Percentiles rank a stretch among this genome's conserved stretches.
phyloP scores from a whole-genome alignment of 2,329 filamentous ascomycete genomes.

The Pseudogymnoascus sp. region DNA sequence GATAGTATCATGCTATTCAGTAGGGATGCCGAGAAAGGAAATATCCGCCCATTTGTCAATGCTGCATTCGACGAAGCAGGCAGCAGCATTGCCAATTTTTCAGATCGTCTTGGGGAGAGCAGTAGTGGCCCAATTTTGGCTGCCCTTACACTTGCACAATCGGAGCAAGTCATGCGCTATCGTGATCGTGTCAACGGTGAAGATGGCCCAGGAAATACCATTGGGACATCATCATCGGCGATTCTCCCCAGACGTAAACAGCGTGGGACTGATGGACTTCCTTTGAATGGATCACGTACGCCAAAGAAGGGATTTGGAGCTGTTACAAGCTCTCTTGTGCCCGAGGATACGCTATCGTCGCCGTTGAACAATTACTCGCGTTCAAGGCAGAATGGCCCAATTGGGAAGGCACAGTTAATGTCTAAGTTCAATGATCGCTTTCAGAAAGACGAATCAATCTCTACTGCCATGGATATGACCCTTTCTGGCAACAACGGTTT shows the following conservation, averaged over 20 bases:
- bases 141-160: not conserved
- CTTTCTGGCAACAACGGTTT: not conserved
- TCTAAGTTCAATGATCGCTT: not conserved
- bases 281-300: not conserved
- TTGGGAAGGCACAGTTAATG: not conserved
- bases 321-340: not conserved
- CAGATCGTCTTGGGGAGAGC: conserved; percentile 13
- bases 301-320: not conserved
- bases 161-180: not conserved
- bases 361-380: not conserved
- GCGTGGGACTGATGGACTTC: not conserved
- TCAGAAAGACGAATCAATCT: not conserved
- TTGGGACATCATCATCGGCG: not conserved
- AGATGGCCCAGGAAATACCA: not conserved
- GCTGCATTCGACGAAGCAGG: conserved; percentile 17
- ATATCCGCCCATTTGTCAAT: conserved; percentile 11
- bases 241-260: not conserved
- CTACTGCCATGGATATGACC: not conserved
- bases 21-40: not conserved
- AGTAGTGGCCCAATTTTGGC: conserved; percentile 2
- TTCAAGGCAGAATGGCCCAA: not conserved
- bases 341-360: not conserved
- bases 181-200: not conserved
- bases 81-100: conserved; percentile 25
- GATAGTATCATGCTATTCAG: conserved; percentile 14